Evolutionary conservation across 768 basidiomycete genomes (phyloP).

Genomic region (Tylopilus intermedius): DNA sequence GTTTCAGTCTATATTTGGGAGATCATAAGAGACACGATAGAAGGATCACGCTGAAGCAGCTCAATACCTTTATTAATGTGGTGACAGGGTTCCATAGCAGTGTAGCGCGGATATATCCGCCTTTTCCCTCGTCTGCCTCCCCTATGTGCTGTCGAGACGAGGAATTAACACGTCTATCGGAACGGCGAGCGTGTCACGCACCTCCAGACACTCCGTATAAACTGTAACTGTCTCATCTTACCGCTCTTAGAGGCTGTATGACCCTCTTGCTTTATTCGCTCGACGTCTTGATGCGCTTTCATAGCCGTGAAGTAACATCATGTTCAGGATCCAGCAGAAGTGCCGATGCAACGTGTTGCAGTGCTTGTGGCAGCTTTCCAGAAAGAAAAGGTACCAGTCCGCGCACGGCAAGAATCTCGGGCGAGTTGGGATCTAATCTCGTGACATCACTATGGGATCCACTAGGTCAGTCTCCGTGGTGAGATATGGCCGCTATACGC

Average conservation of each 20-base stretch:
- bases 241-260: conserved; percentile 68
- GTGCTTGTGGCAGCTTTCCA: conserved; percentile 64
- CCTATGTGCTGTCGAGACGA: conserved; percentile 53
- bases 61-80: conserved; percentile 63
- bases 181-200: conserved; percentile 25
- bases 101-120: conserved; percentile 77
- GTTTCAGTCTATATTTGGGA: conserved; percentile 41
- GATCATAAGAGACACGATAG: neutral
- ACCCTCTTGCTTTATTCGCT: conserved; percentile 80
- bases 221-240: conserved; percentile 56
- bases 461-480: conserved; percentile 2
- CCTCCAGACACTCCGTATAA: conserved; percentile 71
- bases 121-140: conserved; percentile 58
- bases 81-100: conserved; percentile 82
- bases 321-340: conserved; percentile 77
- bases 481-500: conserved; percentile 24
- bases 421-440: conserved; percentile 65
- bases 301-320: conserved; percentile 60
- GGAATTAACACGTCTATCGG: neutral
- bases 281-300: conserved; percentile 82
- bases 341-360: conserved; percentile 66
- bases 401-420: conserved; percentile 73
- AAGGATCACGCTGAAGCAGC: neutral
- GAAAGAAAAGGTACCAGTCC: conserved; percentile 75
- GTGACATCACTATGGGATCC: conserved; percentile 58